Evolutionary conservation across 441 rosid species (phyloP), one percentile per base, ranked within the genome.

Genomic region (Pelargonium myrrhifolium): DNA sequence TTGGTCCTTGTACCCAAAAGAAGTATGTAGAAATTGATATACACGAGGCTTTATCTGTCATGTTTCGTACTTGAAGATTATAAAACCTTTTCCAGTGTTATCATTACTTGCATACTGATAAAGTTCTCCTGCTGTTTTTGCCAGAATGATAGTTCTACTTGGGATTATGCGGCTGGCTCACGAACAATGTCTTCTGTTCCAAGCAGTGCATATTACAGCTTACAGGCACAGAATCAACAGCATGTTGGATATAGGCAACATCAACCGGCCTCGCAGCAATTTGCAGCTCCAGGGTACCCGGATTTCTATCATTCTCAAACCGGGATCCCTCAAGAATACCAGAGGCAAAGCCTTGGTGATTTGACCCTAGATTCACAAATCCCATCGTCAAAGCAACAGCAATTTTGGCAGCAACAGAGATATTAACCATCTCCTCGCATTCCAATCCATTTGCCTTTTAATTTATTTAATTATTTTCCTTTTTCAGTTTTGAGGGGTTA

Each of bases 331-430:
- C 67, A 24, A 45, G 78, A 81, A 20, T 72, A 65, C 39, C 79
- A 56, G 37, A 67, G 9, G 39, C 77, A 68, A 67, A 73, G 65
- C 67, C 66, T 28, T 9, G 35, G 56, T 35, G 77, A 75, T 64
- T 28, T 47, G 49, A 45, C 61, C 58, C 12, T 55, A 40, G 51
- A 49, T 73, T 67, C 65, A 51, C 76, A 62, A 49, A 79, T 64
- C 53, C 42, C 62, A 1, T 43, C 75, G 20, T 18, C 79, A 1
- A 64, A 62, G 70, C 79, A 75, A 20, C 68, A 26, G n/a, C 69
- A 71, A 49, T 18, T 65, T 71, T 72, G 78, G 79, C 74, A 66
- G n/a, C n/a, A n/a, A 75, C 80, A 64, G 28, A 68, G 61, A 62
- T 70, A 72, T 75, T 82, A 62, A 76, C 66, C 12, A 26, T 26